These are phyloP conservation scores for Pseudodiploospora longispora DNA, from an alignment of 2,329 filamentous ascomycete genomes.

Conservation along the genomic window DNA sequence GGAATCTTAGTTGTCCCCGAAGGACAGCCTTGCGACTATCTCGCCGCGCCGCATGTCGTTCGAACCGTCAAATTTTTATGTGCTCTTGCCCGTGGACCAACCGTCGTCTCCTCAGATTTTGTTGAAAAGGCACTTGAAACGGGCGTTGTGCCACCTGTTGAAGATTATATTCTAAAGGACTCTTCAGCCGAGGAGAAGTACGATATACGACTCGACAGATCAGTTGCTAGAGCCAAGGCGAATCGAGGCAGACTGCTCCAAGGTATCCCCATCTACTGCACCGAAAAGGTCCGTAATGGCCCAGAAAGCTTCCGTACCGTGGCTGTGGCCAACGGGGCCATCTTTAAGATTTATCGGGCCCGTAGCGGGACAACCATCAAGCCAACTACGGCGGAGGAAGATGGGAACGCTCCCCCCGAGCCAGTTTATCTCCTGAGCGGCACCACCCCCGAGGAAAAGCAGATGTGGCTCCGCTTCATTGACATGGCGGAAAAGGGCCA, in stretches of 20 bases:
- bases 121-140: conserved; percentile 68
- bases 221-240: conserved; percentile 60
- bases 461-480: conserved; percentile 72
- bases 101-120: conserved; percentile 69
- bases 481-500: conserved; percentile 70
- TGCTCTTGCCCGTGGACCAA: conserved; percentile 72
- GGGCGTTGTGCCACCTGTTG: conserved; percentile 54
- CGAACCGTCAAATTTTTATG: conserved; percentile 91
- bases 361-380: conserved; percentile 61
- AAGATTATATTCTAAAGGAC: conserved; percentile 64
- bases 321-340: conserved; percentile 79
- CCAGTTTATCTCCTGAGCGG: conserved; percentile 80
- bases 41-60: conserved; percentile 79
- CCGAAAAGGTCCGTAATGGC: conserved; percentile 69
- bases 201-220: conserved; percentile 59
- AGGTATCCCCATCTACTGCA: conserved; percentile 76
- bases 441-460: conserved; percentile 55
- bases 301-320: conserved; percentile 80
- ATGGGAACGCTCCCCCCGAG: conserved; percentile 52
- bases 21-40: conserved; percentile 67
- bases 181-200: conserved; percentile 63
- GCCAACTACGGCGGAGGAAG: conserved; percentile 56
- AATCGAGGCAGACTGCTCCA: conserved; percentile 71
- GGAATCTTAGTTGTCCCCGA: conserved; percentile 77
- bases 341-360: conserved; percentile 68